Conservation (phyloP, 441 rosid species). For the Mallotus japonicus region DNA sequence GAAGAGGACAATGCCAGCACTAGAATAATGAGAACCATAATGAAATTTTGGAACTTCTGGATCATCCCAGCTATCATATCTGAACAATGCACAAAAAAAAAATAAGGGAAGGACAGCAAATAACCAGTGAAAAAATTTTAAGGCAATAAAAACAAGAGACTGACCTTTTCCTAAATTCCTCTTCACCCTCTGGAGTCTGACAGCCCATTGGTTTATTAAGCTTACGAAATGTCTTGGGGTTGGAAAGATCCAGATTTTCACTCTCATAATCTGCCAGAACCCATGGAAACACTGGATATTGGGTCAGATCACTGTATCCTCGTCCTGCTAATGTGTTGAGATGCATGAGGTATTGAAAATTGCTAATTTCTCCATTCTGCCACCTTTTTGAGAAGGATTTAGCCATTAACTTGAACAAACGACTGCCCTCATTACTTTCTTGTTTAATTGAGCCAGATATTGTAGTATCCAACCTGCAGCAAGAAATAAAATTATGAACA, state of each 20-base stretch:
- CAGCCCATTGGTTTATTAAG: slow-evolving; percentile 99
- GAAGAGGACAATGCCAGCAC: slow-evolving; percentile 99
- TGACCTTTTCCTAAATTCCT: slow-evolving; percentile 96
- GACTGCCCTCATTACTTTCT: slow-evolving; percentile 93
- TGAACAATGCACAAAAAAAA: slow-evolving; percentile 35
- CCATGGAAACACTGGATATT: slow-evolving; percentile 99
- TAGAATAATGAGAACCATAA: slow-evolving; percentile 99
- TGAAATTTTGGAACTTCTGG: slow-evolving; percentile 99
- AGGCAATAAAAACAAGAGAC: background rate
- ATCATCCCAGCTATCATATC: slow-evolving; percentile 99
- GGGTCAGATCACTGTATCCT: slow-evolving; percentile 99
- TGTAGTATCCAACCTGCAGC: slow-evolving; percentile 90
- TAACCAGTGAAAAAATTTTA: background rate
- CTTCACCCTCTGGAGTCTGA: slow-evolving; percentile 97
- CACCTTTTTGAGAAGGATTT: slow-evolving; percentile 99
- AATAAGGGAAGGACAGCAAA: slow-evolving; percentile 19
- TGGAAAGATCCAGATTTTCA: slow-evolving; percentile 77
- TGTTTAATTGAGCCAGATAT: slow-evolving; percentile 95
- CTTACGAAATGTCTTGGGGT: slow-evolving; percentile 88
- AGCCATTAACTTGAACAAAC: slow-evolving; percentile 90
- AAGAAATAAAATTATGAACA: slow-evolving; percentile 23
- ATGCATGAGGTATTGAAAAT: slow-evolving; percentile 99
- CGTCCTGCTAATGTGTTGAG: slow-evolving; percentile 99
- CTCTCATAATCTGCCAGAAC: slow-evolving; percentile 98
- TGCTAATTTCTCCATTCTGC: slow-evolving; percentile 99